A percentile compares a stretch with the other conserved stretches of the same genome.
Evolutionary conservation across 805 yeast species (phyloP).

Genomic region (Spathaspora arborariae): DNA sequence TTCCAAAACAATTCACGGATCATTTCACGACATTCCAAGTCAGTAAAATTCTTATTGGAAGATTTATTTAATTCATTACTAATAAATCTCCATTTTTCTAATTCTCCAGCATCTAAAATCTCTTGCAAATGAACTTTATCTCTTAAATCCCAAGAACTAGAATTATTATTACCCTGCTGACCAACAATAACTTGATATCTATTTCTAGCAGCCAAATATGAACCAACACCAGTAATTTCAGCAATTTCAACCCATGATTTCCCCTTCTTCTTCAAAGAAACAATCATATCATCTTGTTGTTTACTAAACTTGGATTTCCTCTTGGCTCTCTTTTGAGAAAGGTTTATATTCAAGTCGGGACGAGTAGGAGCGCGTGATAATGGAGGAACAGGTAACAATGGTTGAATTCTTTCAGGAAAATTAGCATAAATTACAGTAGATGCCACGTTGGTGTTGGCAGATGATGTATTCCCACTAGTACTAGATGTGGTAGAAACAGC

Average conservation of each 20-base stretch:
- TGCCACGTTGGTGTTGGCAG: constrained; percentile 4
- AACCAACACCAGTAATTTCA: constrained; percentile 56
- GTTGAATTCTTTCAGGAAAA: constrained; percentile 25
- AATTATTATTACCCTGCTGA: constrained; percentile 71
- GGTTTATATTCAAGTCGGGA: constrained; percentile 39
- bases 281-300: constrained; percentile 65
- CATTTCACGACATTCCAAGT: constrained; percentile 52
- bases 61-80: constrained; percentile 56
- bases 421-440: constrained; percentile 15
- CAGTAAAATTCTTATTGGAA: constrained; percentile 48
- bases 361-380: constrained; percentile 38
- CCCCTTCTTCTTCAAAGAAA: constrained; percentile 58
- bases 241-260: constrained; percentile 75
- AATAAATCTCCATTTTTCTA: constrained; percentile 66
- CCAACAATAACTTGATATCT: constrained; percentile 79
- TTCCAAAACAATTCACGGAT: constrained; percentile 49
- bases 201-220: constrained; percentile 70
- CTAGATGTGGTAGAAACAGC: neutral
- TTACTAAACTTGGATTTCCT: constrained; percentile 66
- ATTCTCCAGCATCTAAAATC: constrained; percentile 64
- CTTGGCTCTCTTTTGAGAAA: constrained; percentile 47
- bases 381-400: constrained; percentile 47
- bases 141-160: constrained; percentile 56
- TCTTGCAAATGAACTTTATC: constrained; percentile 50
- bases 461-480: constrained; percentile 2